phyloP scores from a whole-genome alignment of 495 filamentous ascomycete species.

The Lichenothelia convexa region DNA sequence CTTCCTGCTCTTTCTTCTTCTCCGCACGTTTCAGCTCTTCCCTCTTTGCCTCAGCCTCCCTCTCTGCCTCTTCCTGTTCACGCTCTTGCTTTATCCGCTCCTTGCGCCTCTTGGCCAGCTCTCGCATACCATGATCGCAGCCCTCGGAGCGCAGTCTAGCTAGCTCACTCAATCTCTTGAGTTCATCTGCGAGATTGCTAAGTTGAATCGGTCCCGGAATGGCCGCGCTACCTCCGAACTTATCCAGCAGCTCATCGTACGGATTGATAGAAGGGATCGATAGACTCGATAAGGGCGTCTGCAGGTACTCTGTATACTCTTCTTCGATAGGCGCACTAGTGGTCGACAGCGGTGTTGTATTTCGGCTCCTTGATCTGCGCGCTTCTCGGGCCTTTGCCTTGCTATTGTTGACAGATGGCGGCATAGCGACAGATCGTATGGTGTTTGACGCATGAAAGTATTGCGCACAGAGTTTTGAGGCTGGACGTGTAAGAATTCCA shows the following conservation, averaged over 20 bases:
- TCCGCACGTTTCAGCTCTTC: conserved; percentile 7
- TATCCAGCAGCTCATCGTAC: conserved; percentile 13
- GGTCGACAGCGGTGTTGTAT: conserved; percentile 16
- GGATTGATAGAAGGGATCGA: conserved; percentile 8
- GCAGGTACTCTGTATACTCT: conserved; percentile 9
- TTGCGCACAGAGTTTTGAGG: no score
- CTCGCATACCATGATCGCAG: conserved; percentile 46
- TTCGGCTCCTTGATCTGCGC: conserved; percentile 14
- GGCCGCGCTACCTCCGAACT: conserved; percentile 5
- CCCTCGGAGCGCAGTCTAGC: conserved; percentile 8
- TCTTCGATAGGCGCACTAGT: conserved; percentile 6
- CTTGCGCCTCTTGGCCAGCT: conserved; percentile 57
- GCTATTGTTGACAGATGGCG: no score
- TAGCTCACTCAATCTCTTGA: neutral
- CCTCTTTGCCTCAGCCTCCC: conserved; percentile 14
- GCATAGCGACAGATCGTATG: no score
- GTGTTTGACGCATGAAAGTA: no score
- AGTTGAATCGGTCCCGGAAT: conserved; percentile 12
- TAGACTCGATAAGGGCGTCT: conserved; percentile 7
- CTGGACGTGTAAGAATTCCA: no score
- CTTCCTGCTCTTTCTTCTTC: conserved; percentile 16
- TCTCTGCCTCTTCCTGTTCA: conserved; percentile 13
- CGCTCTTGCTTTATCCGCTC: conserved; percentile 16
- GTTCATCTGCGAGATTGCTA: conserved; percentile 6
- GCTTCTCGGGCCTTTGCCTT: conserved; percentile 7